phyloP scores from a whole-genome alignment of 202 grass and related monocot genomes.

The Eragrostis tef region DNA sequence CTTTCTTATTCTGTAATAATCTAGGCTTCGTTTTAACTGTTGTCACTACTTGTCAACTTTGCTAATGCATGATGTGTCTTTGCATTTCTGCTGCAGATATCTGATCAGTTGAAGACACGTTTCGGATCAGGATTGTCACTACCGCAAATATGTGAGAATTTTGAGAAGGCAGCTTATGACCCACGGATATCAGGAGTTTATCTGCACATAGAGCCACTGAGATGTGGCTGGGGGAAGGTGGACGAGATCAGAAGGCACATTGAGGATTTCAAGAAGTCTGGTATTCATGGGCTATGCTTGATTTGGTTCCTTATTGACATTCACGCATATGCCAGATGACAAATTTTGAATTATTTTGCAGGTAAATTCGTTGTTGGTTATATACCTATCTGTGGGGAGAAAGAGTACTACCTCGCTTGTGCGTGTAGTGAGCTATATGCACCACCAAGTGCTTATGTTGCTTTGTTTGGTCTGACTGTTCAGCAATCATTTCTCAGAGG shows the following conservation, averaged over 20 bases:
- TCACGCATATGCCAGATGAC: conserved; percentile 6
- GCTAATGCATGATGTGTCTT: background rate
- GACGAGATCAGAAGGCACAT: conserved; percentile 96
- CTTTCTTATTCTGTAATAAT: conserved; percentile 30
- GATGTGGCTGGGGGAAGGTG: conserved; percentile 91
- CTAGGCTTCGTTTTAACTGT: background rate
- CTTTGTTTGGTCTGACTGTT: conserved; percentile 84
- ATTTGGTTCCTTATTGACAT: conserved; percentile 36
- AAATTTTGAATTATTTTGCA: conserved; percentile 47
- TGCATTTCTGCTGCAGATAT: conserved; percentile 55
- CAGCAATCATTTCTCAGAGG: conserved; percentile 86
- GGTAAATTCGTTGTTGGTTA: conserved; percentile 97
- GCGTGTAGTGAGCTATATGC: conserved; percentile 84
- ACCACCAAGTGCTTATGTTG: conserved; percentile 92
- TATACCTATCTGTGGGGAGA: conserved; percentile 90
- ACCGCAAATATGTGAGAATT: conserved; percentile 90
- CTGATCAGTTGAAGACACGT: conserved; percentile 72
- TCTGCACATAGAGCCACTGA: conserved; percentile 82
- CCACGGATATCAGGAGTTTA: conserved; percentile 89
- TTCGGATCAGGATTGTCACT: conserved; percentile 80
- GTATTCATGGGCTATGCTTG: conserved; percentile 47
- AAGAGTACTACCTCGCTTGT: conserved; percentile 95
- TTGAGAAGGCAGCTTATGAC: conserved; percentile 92
- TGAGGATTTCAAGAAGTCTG: conserved; percentile 93
- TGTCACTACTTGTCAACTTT: conserved; percentile 10